Conservation (phyloP, 1,139 yeast species). For the Pichia sp. region DNA sequence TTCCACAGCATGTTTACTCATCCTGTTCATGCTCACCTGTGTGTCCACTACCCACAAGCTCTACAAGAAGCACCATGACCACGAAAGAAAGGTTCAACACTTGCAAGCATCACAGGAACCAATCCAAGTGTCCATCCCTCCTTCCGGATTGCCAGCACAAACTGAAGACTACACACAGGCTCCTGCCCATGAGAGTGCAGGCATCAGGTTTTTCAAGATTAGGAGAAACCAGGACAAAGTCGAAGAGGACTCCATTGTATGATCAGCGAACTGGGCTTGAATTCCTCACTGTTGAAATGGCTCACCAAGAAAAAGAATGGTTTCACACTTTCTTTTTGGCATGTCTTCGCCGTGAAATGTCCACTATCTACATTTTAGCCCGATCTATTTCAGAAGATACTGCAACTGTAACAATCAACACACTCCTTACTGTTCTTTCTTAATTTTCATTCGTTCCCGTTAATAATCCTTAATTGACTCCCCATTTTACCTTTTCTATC, state of each 20-base stretch:
- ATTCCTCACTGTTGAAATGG: no score
- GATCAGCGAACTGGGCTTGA: neutral
- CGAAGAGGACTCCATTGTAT: slow-evolving; percentile 29
- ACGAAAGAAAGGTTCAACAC: slow-evolving; percentile 10
- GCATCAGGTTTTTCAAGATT: slow-evolving; percentile 74
- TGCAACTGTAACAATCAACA: neutral
- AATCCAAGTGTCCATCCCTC: slow-evolving; percentile 3
- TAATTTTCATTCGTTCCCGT: neutral
- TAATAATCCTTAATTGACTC: neutral
- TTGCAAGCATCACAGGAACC: slow-evolving; percentile 3
- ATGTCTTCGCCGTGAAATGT: no score
- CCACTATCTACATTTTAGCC: no score
- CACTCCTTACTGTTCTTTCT: neutral
- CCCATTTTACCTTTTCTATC: neutral
- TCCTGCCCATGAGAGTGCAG: slow-evolving; percentile 36
- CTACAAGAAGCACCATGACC: slow-evolving; percentile 40
- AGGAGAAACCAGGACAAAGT: slow-evolving; percentile 46
- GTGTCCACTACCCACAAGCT: slow-evolving; percentile 48
- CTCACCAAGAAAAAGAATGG: no score
- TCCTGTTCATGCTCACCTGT: slow-evolving; percentile 55
- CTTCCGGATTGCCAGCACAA: neutral
- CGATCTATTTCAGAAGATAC: neutral
- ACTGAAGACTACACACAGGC: slow-evolving; percentile 15
- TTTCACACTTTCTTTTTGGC: no score
- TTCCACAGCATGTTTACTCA: slow-evolving; percentile 49